Evolutionary conservation across 352 stramenopile genomes (phyloP).

Genomic region (Globisporangium splendens): DNA sequence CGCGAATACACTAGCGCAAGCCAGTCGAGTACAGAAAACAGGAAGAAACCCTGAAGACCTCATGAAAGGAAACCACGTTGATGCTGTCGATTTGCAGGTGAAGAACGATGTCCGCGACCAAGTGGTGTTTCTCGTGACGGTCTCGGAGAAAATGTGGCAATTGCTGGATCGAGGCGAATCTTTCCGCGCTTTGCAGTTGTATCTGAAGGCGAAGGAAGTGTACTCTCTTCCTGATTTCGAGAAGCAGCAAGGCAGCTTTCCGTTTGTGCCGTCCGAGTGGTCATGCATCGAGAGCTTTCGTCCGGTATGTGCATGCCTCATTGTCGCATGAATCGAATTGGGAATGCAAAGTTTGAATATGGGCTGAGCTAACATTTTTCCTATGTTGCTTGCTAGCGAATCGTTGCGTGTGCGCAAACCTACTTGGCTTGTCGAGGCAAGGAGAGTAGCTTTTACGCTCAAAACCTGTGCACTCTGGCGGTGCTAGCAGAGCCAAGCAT

Average conservation of each 20-base stretch:
- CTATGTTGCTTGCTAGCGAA: slow-evolving; percentile 26
- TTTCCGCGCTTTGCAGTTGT: slow-evolving; percentile 45
- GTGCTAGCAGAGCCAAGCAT: slow-evolving; percentile 29
- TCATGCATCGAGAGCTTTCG: slow-evolving; percentile 64
- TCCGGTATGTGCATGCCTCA: slow-evolving; percentile 26
- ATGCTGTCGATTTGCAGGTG: not conserved
- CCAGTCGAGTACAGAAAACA: slow-evolving; percentile 19
- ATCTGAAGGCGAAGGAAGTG: slow-evolving; percentile 32
- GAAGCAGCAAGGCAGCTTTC: slow-evolving; percentile 26
- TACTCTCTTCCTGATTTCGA: slow-evolving; percentile 21
- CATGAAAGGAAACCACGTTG: not conserved
- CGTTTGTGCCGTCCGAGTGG: slow-evolving; percentile 69
- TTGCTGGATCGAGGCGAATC: slow-evolving; percentile 59
- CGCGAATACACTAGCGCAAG: slow-evolving; percentile 21
- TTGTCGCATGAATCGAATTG: too few species aligned
- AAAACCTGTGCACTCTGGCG: slow-evolving; percentile 54
- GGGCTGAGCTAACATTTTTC: slow-evolving; percentile 3
- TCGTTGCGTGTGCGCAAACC: slow-evolving; percentile 36
- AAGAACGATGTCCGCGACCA: slow-evolving; percentile 18
- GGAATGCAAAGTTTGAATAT: not conserved
- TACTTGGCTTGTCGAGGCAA: slow-evolving; percentile 57
- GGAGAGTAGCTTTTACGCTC: slow-evolving; percentile 53
- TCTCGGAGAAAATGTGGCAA: slow-evolving; percentile 69
- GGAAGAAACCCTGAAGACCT: not conserved
- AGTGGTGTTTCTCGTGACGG: slow-evolving; percentile 51